phyloP scores from a whole-genome alignment of 2,329 filamentous ascomycete genomes.

The Catunica adiposa region DNA sequence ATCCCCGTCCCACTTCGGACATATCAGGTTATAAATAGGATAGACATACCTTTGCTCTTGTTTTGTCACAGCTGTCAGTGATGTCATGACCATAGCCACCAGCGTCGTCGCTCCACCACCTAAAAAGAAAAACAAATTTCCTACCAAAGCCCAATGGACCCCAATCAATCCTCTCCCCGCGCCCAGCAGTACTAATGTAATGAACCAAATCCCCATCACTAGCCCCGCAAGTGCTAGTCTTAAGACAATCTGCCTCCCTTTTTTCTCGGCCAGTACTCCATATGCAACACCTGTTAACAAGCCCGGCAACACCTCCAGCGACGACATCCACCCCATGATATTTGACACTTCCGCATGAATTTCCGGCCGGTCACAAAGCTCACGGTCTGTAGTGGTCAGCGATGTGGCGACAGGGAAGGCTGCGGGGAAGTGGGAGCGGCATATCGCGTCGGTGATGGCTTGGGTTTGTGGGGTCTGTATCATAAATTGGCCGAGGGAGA shows the following conservation, averaged over 20 bases:
- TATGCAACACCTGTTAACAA: conserved; percentile 3
- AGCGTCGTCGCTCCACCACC: background rate
- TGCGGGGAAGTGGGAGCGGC: background rate
- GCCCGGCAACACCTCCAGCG: conserved; percentile 3
- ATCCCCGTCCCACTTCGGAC: background rate
- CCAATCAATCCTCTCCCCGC: background rate
- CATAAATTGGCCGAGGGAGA: conserved; percentile 1
- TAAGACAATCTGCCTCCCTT: background rate
- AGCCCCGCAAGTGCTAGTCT: background rate
- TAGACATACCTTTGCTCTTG: conserved; percentile 1
- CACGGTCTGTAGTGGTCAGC: background rate
- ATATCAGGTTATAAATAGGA: background rate
- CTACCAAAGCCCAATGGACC: background rate
- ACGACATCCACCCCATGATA: background rate
- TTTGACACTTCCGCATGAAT: conserved; percentile 1
- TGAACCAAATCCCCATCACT: background rate
- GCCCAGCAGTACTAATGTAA: no score
- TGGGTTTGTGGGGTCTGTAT: background rate
- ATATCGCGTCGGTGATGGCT: background rate
- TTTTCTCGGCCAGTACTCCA: conserved; percentile 2
- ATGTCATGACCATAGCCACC: conserved; percentile 2
- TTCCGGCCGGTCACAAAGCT: background rate
- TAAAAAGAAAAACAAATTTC: background rate
- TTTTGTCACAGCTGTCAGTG: background rate
- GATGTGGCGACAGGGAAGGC: background rate